phyloP scores from a whole-genome alignment of 768 basidiomycete genomes.

The Crepidotus variabilis region DNA sequence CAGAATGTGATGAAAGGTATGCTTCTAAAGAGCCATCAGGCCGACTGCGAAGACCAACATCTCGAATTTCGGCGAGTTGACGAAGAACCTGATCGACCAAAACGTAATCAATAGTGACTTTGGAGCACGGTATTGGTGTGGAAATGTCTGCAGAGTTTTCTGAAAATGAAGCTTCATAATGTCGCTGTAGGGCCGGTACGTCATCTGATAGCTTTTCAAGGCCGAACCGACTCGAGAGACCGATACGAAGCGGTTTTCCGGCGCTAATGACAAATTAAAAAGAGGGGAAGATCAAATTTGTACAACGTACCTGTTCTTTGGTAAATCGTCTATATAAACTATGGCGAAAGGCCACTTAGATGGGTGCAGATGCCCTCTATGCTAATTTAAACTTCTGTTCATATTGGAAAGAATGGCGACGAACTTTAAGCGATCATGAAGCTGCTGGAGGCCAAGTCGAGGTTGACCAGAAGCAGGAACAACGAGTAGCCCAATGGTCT shows the following conservation, averaged over 20 bases:
- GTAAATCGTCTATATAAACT: conserved; percentile 44
- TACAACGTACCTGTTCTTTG: conserved; percentile 34
- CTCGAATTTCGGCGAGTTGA: conserved; percentile 25
- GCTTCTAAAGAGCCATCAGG: conserved; percentile 32
- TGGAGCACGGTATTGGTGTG: conserved; percentile 32
- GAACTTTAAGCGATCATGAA: conserved; percentile 39
- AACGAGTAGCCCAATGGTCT: conserved; percentile 41
- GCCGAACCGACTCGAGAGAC: conserved; percentile 36
- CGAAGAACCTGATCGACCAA: conserved; percentile 24
- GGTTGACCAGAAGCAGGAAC: conserved; percentile 31
- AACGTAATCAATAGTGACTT: conserved; percentile 25
- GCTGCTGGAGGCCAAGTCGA: conserved; percentile 35
- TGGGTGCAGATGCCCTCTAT: conserved; percentile 40
- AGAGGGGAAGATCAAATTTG: neutral
- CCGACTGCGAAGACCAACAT: conserved; percentile 29
- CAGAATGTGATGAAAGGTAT: conserved; percentile 28
- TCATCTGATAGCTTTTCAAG: conserved; percentile 32
- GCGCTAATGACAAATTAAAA: conserved; percentile 20
- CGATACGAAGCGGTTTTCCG: conserved; percentile 45
- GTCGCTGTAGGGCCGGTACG: conserved; percentile 30
- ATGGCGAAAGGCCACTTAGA: conserved; percentile 47
- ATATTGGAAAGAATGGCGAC: conserved; percentile 1
- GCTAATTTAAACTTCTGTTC: neutral
- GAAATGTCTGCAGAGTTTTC: conserved; percentile 27
- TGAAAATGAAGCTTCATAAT: conserved; percentile 36